phyloP scores from a whole-genome alignment of 306 rosid species.

The Trifolium fragiferum region DNA sequence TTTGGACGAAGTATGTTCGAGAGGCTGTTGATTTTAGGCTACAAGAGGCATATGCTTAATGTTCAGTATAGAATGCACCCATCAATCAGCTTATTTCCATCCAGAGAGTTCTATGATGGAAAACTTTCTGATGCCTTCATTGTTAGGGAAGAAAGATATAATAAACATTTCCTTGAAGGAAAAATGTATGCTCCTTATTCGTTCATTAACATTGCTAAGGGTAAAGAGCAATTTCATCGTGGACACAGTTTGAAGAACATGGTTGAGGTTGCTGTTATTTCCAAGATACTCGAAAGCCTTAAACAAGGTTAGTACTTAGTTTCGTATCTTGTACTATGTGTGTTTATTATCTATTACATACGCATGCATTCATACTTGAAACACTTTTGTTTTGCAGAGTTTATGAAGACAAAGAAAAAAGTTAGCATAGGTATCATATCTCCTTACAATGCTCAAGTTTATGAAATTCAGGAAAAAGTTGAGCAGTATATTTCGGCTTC shows the following conservation, averaged over 20 bases:
- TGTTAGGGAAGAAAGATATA: slow-evolving; percentile 36
- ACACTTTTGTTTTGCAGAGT: slow-evolving; percentile 34
- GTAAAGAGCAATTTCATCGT: slow-evolving; percentile 44
- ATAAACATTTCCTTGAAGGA: slow-evolving; percentile 41
- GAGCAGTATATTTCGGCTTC: slow-evolving; percentile 24
- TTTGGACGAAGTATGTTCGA: slow-evolving; percentile 57
- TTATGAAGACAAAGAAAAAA: not conserved
- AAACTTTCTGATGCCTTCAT: slow-evolving; percentile 38
- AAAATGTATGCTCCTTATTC: slow-evolving; percentile 45
- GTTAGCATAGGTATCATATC: slow-evolving; percentile 48
- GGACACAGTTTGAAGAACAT: slow-evolving; percentile 48
- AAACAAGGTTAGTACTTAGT: slow-evolving; percentile 47
- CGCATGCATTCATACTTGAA: not conserved
- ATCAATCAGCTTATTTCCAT: slow-evolving; percentile 54
- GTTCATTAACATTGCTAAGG: slow-evolving; percentile 46
- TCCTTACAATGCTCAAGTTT: slow-evolving; percentile 59
- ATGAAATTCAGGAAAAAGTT: slow-evolving; percentile 52
- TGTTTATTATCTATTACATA: too few relatives aligned
- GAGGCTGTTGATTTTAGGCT: slow-evolving; percentile 49
- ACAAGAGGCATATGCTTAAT: slow-evolving; percentile 42
- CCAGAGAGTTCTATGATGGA: slow-evolving; percentile 44
- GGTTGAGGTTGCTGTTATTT: slow-evolving; percentile 56
- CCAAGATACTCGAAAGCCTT: slow-evolving; percentile 55
- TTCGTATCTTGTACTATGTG: too few relatives aligned
- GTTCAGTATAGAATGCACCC: slow-evolving; percentile 63